These are phyloP conservation scores for Quercus mongolica DNA, from an alignment of 306 rosid species.

Conservation along the genomic window DNA sequence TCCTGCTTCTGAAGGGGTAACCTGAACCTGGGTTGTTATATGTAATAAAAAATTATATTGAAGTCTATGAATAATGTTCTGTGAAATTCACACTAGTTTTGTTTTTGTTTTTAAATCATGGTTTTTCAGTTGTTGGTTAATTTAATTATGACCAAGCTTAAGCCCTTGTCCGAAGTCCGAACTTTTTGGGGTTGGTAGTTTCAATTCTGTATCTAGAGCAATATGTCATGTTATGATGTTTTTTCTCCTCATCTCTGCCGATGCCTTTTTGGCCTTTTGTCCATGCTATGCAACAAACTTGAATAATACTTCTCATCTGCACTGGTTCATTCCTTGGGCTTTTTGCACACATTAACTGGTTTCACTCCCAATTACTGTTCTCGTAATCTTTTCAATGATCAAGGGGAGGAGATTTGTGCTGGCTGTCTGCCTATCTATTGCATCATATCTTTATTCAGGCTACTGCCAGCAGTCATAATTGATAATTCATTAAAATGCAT, in stretches of 20 bases:
- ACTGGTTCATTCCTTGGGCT: background rate
- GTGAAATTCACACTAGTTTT: background rate
- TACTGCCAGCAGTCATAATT: background rate
- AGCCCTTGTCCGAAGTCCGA: background rate
- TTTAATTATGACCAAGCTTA: background rate
- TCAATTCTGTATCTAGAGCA: background rate
- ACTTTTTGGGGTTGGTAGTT: background rate
- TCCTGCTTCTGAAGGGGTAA: background rate
- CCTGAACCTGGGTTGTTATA: background rate
- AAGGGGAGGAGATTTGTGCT: background rate
- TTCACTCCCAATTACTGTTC: background rate
- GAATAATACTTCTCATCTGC: background rate
- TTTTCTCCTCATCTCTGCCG: background rate
- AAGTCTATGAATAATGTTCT: background rate
- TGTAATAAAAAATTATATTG: background rate
- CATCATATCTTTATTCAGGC: background rate
- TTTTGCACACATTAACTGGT: background rate
- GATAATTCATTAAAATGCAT: background rate
- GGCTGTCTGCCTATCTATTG: background rate
- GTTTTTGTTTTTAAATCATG: background rate
- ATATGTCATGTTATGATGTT: background rate
- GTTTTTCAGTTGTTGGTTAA: background rate
- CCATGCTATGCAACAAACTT: background rate
- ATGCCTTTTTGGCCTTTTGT: background rate
- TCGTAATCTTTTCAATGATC: background rate